A percentile compares a stretch with the other conserved stretches of the same genome.
Evolutionary conservation across 2,329 filamentous ascomycete species (phyloP).

Genomic region (Exophiala lecanii-corni): DNA sequence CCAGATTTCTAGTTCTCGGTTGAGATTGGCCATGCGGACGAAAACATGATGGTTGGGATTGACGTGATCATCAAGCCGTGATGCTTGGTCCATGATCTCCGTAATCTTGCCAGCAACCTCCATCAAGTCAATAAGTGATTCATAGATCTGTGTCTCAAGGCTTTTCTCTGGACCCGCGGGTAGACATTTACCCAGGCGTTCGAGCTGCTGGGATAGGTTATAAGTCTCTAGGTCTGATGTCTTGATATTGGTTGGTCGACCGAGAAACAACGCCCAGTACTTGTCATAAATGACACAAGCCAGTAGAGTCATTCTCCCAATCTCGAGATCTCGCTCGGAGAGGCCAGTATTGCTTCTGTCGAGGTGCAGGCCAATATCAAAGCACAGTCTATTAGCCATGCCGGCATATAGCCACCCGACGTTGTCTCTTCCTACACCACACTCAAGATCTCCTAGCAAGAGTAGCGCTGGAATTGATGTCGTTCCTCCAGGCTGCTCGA

Average conservation of each 20-base stretch:
- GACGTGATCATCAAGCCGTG: constrained; percentile 3
- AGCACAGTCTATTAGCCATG: constrained; percentile 40
- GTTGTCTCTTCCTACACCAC: constrained; percentile 12
- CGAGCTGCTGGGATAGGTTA: constrained; percentile 4
- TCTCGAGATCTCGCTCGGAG: constrained; percentile 16
- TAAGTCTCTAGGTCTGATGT: constrained; percentile 8
- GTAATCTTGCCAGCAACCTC: constrained; percentile 15
- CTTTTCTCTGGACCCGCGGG: constrained; percentile 7
- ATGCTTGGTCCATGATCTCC: constrained; percentile 11
- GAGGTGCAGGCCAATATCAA: constrained; percentile 39
- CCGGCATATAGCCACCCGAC: constrained; percentile 39
- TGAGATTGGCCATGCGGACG: constrained; percentile 7
- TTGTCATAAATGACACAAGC: constrained; percentile 14
- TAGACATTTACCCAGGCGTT: constrained; percentile 1
- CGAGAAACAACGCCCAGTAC: constrained; percentile 14
- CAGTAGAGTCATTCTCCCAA: constrained; percentile 12
- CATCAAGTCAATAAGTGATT: constrained; percentile 13
- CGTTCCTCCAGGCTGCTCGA: constrained; percentile 11
- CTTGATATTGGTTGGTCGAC: constrained; percentile 10
- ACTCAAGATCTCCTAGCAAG: constrained; percentile 14
- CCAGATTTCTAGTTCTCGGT: constrained; percentile 14
- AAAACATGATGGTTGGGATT: constrained; percentile 8
- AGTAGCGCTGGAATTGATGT: constrained; percentile 9
- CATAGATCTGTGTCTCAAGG: constrained; percentile 11
- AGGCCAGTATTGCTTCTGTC: constrained; percentile 24